A percentile compares a stretch with the other conserved stretches of the same genome.
phyloP scores from a whole-genome alignment of 495 filamentous ascomycete genomes.

The Letharia columbiana region DNA sequence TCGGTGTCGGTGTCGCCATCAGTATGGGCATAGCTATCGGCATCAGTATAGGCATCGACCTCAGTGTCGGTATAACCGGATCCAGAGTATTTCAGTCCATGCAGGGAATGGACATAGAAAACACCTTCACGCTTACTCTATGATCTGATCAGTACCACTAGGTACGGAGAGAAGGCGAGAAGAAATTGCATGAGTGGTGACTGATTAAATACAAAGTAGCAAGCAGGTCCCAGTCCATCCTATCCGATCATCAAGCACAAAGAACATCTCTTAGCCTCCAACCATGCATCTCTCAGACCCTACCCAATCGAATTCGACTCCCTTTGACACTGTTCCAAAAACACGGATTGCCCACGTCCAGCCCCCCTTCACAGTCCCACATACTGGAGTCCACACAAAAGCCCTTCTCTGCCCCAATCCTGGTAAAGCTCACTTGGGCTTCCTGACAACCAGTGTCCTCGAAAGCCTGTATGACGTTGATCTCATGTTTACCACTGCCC shows the following conservation, averaged over 20 bases:
- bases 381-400: background rate
- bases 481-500: background rate
- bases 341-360: background rate
- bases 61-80: too few species aligned
- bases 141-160: too few species aligned
- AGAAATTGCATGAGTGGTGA: background rate
- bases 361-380: too few species aligned
- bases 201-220: background rate
- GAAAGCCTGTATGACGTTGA: background rate
- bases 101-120: background rate
- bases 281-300: too few species aligned
- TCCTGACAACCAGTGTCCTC: background rate
- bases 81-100: too few species aligned
- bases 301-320: too few species aligned
- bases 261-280: too few species aligned
- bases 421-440: background rate
- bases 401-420: background rate
- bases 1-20: too few species aligned
- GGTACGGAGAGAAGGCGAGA: too few species aligned
- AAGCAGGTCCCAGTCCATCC: background rate
- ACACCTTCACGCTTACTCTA: background rate
- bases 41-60: too few species aligned
- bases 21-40: too few species aligned
- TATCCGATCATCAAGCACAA: too few species aligned
- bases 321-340: background rate